phyloP scores from a whole-genome alignment of 176 grass and related monocot species.

The Themeda triandra region DNA sequence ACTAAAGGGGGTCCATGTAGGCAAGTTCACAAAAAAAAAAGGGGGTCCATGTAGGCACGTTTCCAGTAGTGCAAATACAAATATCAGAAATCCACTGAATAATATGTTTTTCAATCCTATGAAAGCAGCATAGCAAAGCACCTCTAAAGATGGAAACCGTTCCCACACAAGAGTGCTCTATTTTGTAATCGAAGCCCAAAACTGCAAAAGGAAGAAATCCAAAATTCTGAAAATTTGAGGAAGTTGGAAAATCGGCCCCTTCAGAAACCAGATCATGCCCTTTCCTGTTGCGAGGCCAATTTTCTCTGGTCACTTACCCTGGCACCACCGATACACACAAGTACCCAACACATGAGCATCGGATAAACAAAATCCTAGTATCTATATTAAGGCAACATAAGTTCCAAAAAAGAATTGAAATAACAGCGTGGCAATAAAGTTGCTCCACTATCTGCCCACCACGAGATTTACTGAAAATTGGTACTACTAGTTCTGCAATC shows the following conservation, averaged over 20 bases:
- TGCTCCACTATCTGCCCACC: not conserved
- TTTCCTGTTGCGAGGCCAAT: not conserved
- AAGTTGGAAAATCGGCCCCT: not conserved
- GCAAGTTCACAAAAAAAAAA: too few species aligned
- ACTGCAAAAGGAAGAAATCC: not conserved
- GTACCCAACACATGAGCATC: slow-evolving; percentile 5
- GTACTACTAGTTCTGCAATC: not conserved
- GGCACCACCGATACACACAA: not conserved
- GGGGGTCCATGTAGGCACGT: not conserved
- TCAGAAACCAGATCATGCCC: not conserved
- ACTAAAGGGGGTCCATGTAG: not conserved
- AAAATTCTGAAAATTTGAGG: not conserved
- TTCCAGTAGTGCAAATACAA: not conserved
- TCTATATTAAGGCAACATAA: not conserved
- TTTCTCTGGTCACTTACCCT: not conserved
- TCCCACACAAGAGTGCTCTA: not conserved
- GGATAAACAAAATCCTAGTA: not conserved
- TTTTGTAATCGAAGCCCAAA: not conserved
- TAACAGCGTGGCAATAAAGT: not conserved
- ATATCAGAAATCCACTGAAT: not conserved
- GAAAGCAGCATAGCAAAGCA: not conserved
- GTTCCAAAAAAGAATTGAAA: not conserved
- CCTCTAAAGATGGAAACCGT: not conserved
- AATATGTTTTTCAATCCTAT: not conserved
- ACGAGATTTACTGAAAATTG: slow-evolving; percentile 5